Evolutionary conservation across 2,329 filamentous ascomycete species (phyloP).

Genomic region (Epichloe amarillans): DNA sequence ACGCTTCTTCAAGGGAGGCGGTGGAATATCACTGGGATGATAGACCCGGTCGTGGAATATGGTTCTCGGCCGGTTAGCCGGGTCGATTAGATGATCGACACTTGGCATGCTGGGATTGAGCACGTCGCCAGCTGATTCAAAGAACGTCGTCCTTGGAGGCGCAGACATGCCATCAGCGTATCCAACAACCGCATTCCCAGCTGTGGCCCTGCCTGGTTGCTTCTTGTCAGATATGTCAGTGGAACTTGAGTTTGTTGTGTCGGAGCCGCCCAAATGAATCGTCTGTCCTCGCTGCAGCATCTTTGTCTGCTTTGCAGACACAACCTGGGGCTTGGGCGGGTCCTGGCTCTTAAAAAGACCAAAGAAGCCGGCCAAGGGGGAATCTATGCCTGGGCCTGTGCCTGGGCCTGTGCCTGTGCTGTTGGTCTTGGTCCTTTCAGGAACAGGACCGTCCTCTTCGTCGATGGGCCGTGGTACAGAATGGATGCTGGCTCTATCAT

Average conservation of each 20-base stretch:
- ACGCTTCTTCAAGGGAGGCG: constrained; percentile 53
- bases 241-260: constrained; percentile 8
- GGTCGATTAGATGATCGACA: constrained; percentile 70
- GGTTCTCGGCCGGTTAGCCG: constrained; percentile 65
- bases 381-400: constrained; percentile 12
- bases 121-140: constrained; percentile 87
- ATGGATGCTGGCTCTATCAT: constrained; percentile 46
- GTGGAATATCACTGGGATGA: constrained; percentile 83
- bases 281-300: constrained; percentile 74
- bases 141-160: constrained; percentile 82
- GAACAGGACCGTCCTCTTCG: constrained; percentile 14
- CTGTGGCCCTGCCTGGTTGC: constrained; percentile 27
- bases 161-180: constrained; percentile 41
- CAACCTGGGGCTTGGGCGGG: constrained; percentile 31
- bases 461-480: constrained; percentile 23
- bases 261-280: constrained; percentile 25
- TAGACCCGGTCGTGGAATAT: constrained; percentile 98
- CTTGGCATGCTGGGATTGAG: constrained; percentile 81
- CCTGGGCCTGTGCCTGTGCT: neutral
- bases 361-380: constrained; percentile 49
- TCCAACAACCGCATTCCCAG: constrained; percentile 34
- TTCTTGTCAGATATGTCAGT: constrained; percentile 10
- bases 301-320: constrained; percentile 48
- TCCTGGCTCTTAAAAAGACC: constrained; percentile 58
- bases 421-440: constrained; percentile 12